These are phyloP conservation scores for Biscutella laevigata DNA, from an alignment of 441 rosid species.

Conservation along the genomic window DNA sequence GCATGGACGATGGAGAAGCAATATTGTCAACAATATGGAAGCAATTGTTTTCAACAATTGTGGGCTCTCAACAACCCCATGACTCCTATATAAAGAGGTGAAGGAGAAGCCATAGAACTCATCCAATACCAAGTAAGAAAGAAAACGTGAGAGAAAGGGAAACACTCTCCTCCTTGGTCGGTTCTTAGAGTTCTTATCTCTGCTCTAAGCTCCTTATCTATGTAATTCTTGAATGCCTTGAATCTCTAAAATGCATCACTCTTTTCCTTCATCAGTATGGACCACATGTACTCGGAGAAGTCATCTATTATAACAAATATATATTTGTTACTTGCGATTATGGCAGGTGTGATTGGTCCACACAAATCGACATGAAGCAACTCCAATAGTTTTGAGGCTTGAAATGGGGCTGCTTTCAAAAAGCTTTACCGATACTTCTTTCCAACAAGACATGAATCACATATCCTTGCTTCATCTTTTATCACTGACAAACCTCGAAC, in stretches of 20 bases:
- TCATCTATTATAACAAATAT: background rate
- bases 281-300: background rate
- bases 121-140: too few species aligned
- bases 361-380: background rate
- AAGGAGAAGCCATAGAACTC: too few species aligned
- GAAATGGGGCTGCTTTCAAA: accelerated
- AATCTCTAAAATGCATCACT: background rate
- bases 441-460: too few species aligned
- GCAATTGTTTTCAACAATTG: too few species aligned
- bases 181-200: too few species aligned
- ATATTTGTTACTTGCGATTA: background rate
- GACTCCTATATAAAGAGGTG: too few species aligned
- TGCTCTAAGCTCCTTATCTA: background rate
- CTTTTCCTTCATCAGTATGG: background rate
- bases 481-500: background rate
- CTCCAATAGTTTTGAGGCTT: background rate
- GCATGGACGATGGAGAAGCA: too few species aligned
- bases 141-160: too few species aligned
- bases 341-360: background rate
- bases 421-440: background rate
- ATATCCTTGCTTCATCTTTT: accelerated
- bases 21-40: too few species aligned
- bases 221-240: background rate
- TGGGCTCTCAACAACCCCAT: too few species aligned
- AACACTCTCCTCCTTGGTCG: too few species aligned